phyloP scores from a whole-genome alignment of 202 grass and related monocot species.

The Carex sylvatica region DNA sequence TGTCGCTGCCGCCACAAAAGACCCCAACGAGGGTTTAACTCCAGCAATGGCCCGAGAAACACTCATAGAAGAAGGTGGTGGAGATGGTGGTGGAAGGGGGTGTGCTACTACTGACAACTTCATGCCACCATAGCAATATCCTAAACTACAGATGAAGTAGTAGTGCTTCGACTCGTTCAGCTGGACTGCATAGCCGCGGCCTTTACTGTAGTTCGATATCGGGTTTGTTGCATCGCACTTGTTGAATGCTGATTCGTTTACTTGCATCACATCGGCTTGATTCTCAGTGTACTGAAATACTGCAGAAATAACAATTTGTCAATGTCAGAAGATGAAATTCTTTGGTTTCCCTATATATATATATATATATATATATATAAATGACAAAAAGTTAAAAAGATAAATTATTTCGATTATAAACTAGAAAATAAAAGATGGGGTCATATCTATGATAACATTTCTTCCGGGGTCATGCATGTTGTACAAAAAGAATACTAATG shows the following conservation, averaged over 20 bases:
- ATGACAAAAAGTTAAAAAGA: not conserved
- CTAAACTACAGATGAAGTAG: slow-evolving; percentile 98
- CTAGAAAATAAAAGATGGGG: not conserved
- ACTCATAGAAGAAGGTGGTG: slow-evolving; percentile 24
- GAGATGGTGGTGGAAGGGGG: slow-evolving; percentile 55
- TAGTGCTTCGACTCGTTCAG: slow-evolving; percentile 83
- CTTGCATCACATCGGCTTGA: slow-evolving; percentile 78
- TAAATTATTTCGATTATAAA: not conserved
- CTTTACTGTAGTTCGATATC: slow-evolving; percentile 98
- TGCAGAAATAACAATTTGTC: slow-evolving; percentile 18
- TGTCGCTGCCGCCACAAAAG: not conserved
- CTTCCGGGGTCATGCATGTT: too few relatives aligned
- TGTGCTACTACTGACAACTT: slow-evolving; percentile 57
- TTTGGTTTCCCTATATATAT: not conserved
- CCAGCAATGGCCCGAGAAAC: slow-evolving; percentile 24
- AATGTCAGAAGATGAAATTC: not conserved
- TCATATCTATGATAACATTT: not conserved
- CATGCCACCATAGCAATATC: slow-evolving; percentile 89
- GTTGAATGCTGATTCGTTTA: slow-evolving; percentile 80
- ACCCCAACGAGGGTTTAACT: not conserved
- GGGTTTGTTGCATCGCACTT: slow-evolving; percentile 65
- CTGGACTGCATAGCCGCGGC: slow-evolving; percentile 70
- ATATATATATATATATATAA: too few relatives aligned
- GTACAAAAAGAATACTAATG: too few relatives aligned
- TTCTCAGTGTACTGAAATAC: slow-evolving; percentile 88